These are phyloP conservation scores for Selaginella tamariscina DNA, from an alignment of 75 land plant species.

Conservation along the genomic window DNA sequence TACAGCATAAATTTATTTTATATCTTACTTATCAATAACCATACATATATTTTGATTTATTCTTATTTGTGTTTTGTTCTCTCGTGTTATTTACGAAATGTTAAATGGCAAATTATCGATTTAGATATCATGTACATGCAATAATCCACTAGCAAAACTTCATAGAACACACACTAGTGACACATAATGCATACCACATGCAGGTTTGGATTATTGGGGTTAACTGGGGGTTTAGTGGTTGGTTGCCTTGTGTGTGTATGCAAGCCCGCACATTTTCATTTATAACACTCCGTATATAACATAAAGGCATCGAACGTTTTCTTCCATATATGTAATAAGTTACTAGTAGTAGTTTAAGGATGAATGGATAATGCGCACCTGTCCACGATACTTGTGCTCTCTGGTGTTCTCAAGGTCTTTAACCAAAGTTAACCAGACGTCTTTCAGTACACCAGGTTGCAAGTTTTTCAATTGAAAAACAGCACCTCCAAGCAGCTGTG, in stretches of 20 bases:
- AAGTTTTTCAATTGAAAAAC: neutral
- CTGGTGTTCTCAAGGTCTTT: neutral
- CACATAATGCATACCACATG: neutral
- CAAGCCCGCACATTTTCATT: conserved; percentile 8
- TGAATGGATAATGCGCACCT: too few relatives aligned
- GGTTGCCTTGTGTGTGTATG: conserved; percentile 11
- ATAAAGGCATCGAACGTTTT: neutral
- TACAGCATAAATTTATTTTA: neutral
- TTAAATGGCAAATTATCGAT: neutral
- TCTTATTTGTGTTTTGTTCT: conserved; percentile 7
- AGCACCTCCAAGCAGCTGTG: neutral
- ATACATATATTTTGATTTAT: too few relatives aligned
- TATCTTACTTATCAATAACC: neutral
- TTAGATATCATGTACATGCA: neutral
- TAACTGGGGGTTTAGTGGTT: conserved; percentile 6
- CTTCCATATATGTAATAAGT: neutral
- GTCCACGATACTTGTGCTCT: conserved; percentile 7
- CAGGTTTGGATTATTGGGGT: neutral
- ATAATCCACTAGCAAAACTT: too few relatives aligned
- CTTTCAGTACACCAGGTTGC: conserved; percentile 8
- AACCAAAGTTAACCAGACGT: neutral
- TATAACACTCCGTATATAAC: neutral
- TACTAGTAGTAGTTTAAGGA: too few relatives aligned
- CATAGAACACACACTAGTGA: too few relatives aligned
- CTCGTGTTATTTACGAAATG: neutral